Percentiles rank a stretch among this genome's conserved stretches.
These are phyloP conservation scores for Coleophoma eucalyptorum DNA, from an alignment of 2,329 filamentous ascomycete species.

Conservation along the genomic window DNA sequence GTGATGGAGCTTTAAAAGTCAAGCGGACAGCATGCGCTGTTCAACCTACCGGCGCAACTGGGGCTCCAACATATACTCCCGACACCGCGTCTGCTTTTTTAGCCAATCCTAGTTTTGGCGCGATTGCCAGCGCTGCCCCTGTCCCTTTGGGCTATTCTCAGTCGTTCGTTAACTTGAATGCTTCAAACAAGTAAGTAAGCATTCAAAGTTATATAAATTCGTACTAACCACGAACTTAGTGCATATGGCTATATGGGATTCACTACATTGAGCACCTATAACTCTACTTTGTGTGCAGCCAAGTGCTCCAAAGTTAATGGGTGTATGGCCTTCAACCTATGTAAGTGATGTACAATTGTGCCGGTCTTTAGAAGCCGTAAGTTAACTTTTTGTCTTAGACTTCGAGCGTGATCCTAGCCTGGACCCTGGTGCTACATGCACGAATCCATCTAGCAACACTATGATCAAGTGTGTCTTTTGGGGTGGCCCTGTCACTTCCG, in stretches of 20 bases:
- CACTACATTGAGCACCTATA: conserved; percentile 4
- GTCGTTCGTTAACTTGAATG: conserved; percentile 24
- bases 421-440: background rate
- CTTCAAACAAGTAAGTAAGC: conserved; percentile 7
- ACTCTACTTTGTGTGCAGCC: background rate
- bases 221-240: too few species aligned
- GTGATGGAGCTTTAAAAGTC: background rate
- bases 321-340: background rate
- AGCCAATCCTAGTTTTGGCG: background rate
- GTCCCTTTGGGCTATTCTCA: conserved; percentile 16
- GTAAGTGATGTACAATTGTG: background rate
- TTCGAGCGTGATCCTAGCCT: background rate
- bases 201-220: too few species aligned
- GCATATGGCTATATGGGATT: conserved; percentile 15
- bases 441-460: background rate
- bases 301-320: background rate
- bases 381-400: too few species aligned
- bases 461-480: background rate
- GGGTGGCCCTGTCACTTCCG: background rate
- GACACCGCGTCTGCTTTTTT: background rate
- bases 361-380: too few species aligned
- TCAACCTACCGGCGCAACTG: background rate
- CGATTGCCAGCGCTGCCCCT: background rate
- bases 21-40: background rate
- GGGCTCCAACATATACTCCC: background rate